phyloP scores from a whole-genome alignment of 2,329 filamentous ascomycete species.

The Lasiodiplodia sp. region DNA sequence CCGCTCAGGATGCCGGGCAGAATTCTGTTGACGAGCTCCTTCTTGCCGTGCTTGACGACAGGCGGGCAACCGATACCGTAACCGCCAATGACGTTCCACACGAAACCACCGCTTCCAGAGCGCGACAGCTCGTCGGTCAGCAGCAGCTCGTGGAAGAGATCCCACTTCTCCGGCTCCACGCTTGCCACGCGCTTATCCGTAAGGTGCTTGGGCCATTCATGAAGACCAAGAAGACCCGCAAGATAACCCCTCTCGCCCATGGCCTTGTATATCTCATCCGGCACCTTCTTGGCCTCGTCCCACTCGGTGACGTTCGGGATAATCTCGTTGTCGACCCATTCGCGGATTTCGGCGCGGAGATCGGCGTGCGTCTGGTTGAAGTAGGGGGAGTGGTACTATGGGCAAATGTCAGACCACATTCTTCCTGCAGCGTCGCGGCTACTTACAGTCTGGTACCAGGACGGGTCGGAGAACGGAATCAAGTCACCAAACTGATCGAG shows the following conservation, averaged over 20 bases:
- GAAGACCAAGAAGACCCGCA: slow-evolving; percentile 84
- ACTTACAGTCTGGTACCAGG: slow-evolving; percentile 91
- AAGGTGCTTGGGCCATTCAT: slow-evolving; percentile 76
- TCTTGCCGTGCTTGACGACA: slow-evolving; percentile 88
- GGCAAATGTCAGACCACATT: slow-evolving; percentile 2
- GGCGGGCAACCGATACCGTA: slow-evolving; percentile 95
- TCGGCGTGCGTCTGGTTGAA: slow-evolving; percentile 94
- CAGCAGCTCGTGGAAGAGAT: slow-evolving; percentile 97
- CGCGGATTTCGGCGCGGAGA: slow-evolving; percentile 86
- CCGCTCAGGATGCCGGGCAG: slow-evolving; percentile 86
- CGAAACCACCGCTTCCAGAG: slow-evolving; percentile 85
- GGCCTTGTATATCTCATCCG: slow-evolving; percentile 88
- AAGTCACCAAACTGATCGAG: slow-evolving; percentile 85
- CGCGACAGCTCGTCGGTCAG: slow-evolving; percentile 94
- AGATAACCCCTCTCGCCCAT: slow-evolving; percentile 94
- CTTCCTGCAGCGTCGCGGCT: background rate
- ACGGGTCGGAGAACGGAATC: slow-evolving; percentile 90
- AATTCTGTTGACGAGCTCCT: slow-evolving; percentile 84
- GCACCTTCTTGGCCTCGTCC: slow-evolving; percentile 94
- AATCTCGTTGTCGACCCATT: slow-evolving; percentile 89
- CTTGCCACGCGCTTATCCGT: slow-evolving; percentile 74
- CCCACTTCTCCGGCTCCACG: slow-evolving; percentile 89
- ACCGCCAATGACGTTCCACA: slow-evolving; percentile 97
- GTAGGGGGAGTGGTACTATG: slow-evolving; percentile 92
- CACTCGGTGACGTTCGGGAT: slow-evolving; percentile 94